Evolutionary conservation across 306 rosid genomes (phyloP).

Genomic region (Prunus mira): DNA sequence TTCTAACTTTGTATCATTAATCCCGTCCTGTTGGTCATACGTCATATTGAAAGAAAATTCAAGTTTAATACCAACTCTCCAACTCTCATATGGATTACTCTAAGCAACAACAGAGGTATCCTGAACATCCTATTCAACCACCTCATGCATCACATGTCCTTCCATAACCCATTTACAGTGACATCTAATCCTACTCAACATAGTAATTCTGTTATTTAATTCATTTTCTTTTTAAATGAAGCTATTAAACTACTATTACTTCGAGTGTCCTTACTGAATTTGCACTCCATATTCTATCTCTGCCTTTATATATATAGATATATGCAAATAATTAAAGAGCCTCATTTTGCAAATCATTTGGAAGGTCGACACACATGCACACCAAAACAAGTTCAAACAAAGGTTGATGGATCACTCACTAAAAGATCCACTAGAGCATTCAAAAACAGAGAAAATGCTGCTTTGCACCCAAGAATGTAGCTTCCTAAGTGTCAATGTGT

Average conservation of each 20-base stretch:
- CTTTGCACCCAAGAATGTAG: background rate
- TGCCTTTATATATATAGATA: no score
- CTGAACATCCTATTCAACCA: background rate
- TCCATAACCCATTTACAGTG: slow-evolving; percentile 1
- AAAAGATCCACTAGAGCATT: background rate
- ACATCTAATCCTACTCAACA: background rate
- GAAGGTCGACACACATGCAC: background rate
- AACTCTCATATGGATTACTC: background rate
- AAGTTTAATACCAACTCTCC: background rate
- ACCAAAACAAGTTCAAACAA: background rate
- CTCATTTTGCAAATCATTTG: background rate
- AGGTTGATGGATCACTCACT: background rate
- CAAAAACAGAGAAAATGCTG: background rate
- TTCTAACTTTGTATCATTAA: background rate
- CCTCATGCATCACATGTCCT: background rate
- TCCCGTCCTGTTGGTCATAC: background rate
- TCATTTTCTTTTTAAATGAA: background rate
- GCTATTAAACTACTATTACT: background rate
- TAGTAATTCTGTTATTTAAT: background rate
- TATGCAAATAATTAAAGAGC: background rate
- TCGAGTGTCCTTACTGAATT: background rate
- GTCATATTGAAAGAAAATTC: background rate
- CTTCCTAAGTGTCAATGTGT: background rate
- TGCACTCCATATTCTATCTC: background rate
- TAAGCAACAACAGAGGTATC: background rate